A percentile compares a stretch with the other conserved stretches of the same genome.
phyloP scores from a whole-genome alignment of 83 land plant species.

The Thuja plicata region DNA sequence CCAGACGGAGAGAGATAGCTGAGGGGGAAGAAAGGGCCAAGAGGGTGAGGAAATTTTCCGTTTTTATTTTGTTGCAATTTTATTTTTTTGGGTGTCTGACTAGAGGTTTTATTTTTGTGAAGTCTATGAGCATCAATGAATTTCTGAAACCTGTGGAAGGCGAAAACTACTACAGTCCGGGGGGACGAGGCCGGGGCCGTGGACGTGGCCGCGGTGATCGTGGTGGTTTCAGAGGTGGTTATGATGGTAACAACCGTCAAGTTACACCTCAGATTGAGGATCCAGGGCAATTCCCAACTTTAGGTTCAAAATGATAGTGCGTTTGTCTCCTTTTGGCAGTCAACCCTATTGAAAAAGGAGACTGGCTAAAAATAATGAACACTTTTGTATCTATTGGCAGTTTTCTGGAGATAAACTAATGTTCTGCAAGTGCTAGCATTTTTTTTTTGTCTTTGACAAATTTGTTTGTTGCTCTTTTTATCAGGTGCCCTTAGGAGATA shows the following conservation, averaged over 20 bases:
- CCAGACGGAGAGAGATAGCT: conserved; percentile 42
- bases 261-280: conserved; percentile 49
- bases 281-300: conserved; percentile 61
- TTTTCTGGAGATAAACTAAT: background rate
- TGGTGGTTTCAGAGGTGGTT: conserved; percentile 32
- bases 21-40: conserved; percentile 55
- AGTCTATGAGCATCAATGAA: conserved; percentile 73
- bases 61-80: background rate
- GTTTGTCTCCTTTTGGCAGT: background rate
- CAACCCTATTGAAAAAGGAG: background rate
- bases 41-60: conserved; percentile 27
- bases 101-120: background rate
- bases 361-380: background rate
- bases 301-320: conserved; percentile 33
- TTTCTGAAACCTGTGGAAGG: conserved; percentile 78
- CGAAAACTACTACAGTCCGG: conserved; percentile 35
- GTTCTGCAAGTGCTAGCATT: background rate
- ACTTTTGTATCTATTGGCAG: background rate
- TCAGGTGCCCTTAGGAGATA: background rate
- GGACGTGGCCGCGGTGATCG: conserved; percentile 45
- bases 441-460: background rate
- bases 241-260: conserved; percentile 28
- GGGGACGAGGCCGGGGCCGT: conserved; percentile 62
- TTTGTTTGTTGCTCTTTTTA: background rate
- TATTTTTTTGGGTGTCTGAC: background rate